phyloP scores from a whole-genome alignment of 2,329 filamentous ascomycete genomes.

The Balansia obtecta region DNA sequence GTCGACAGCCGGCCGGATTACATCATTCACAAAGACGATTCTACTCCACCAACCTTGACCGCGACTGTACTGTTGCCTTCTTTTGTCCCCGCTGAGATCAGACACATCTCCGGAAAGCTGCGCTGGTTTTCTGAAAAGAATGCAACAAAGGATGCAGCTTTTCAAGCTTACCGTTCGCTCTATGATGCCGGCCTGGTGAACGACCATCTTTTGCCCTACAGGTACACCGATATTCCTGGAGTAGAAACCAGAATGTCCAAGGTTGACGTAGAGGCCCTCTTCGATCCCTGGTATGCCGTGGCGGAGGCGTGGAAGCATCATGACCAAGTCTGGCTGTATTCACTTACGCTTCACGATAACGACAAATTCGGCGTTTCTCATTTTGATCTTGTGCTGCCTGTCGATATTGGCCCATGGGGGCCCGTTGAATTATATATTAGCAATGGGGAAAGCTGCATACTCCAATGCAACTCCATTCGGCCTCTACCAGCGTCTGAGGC shows the following conservation, averaged over 20 bases:
- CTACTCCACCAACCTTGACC: slow-evolving; percentile 21
- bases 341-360: slow-evolving; percentile 21
- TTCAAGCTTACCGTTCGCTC: slow-evolving; percentile 62
- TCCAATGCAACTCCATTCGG: slow-evolving; percentile 12
- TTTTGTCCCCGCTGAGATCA: slow-evolving; percentile 42
- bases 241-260: slow-evolving; percentile 25
- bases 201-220: slow-evolving; percentile 60
- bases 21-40: slow-evolving; percentile 30
- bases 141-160: slow-evolving; percentile 71
- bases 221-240: slow-evolving; percentile 26
- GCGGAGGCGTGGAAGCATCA: slow-evolving; percentile 28
- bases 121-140: slow-evolving; percentile 60
- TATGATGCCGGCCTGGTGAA: slow-evolving; percentile 62
- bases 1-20: slow-evolving; percentile 59
- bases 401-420: slow-evolving; percentile 24
- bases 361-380: slow-evolving; percentile 15
- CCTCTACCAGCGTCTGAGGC: slow-evolving; percentile 11
- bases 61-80: slow-evolving; percentile 61
- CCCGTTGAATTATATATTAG: slow-evolving; percentile 30
- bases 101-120: slow-evolving; percentile 12
- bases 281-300: slow-evolving; percentile 35
- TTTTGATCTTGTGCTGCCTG: slow-evolving; percentile 32
- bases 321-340: slow-evolving; percentile 13
- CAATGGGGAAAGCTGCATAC: slow-evolving; percentile 19
- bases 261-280: slow-evolving; percentile 22